Evolutionary conservation across 2,329 filamentous ascomycete species (phyloP).

Genomic region (Calonectria hawksworthii): DNA sequence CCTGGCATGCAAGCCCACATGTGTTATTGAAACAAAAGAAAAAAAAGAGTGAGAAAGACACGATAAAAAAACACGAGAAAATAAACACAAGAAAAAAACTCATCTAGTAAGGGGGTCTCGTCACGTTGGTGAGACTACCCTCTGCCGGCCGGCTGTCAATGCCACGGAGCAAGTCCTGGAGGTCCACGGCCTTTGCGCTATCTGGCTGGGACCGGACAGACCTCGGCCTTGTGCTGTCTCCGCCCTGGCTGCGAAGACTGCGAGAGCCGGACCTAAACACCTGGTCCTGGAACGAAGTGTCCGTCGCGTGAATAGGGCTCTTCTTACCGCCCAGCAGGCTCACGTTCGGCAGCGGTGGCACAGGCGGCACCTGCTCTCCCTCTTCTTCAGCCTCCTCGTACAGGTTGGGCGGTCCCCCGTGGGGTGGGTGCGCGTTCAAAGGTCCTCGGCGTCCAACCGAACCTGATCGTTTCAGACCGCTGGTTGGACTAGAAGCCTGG

Average conservation of each 20-base stretch:
- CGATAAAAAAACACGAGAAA: not conserved
- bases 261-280: slow-evolving; percentile 51
- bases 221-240: slow-evolving; percentile 53
- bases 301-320: slow-evolving; percentile 42
- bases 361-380: slow-evolving; percentile 64
- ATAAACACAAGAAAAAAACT: not conserved
- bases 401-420: slow-evolving; percentile 45
- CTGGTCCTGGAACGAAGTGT: slow-evolving; percentile 54
- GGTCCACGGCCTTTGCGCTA: slow-evolving; percentile 56
- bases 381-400: slow-evolving; percentile 49
- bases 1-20: not conserved
- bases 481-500: slow-evolving; percentile 47
- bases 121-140: slow-evolving; percentile 60
- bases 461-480: slow-evolving; percentile 47
- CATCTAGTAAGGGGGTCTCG: slow-evolving; percentile 63
- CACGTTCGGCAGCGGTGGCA: slow-evolving; percentile 66
- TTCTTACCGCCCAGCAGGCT: slow-evolving; percentile 48
- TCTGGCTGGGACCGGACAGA: slow-evolving; percentile 52
- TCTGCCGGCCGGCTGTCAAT: slow-evolving; percentile 65
- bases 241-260: slow-evolving; percentile 58
- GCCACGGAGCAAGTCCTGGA: slow-evolving; percentile 63
- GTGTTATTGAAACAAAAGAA: not conserved
- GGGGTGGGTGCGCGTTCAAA: slow-evolving; percentile 59
- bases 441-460: slow-evolving; percentile 58
- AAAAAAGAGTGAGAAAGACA: not conserved